Evolutionary conservation across 306 rosid genomes (phyloP).

Genomic region (Lagenaria siceraria): DNA sequence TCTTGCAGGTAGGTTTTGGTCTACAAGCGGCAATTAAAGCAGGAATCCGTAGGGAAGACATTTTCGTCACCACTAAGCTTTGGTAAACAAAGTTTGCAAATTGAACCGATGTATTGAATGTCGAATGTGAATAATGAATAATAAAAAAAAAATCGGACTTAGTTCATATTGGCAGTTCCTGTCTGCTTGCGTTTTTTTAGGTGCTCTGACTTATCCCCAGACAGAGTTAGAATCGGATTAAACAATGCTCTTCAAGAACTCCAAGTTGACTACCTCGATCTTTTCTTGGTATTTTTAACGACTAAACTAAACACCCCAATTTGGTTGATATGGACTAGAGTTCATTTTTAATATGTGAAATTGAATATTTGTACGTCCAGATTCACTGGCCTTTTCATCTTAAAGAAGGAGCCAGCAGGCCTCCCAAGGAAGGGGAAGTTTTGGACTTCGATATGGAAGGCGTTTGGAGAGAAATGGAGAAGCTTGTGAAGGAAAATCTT

Average conservation of each 20-base stretch:
- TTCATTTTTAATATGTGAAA: not conserved
- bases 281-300: constrained; percentile 36
- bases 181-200: constrained; percentile 13
- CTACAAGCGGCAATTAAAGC: constrained; percentile 44
- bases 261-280: constrained; percentile 53
- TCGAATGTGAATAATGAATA: not conserved
- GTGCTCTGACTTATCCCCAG: constrained; percentile 54
- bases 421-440: not conserved
- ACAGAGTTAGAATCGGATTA: constrained; percentile 47
- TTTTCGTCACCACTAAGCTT: constrained; percentile 41
- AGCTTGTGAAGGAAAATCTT: not conserved
- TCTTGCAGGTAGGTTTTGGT: constrained; percentile 34
- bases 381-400: not conserved
- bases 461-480: not conserved
- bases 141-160: not conserved
- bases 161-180: not conserved
- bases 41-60: constrained; percentile 42
- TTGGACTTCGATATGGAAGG: not conserved
- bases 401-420: not conserved
- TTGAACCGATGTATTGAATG: not conserved
- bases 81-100: constrained; percentile 22
- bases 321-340: constrained; percentile 9
- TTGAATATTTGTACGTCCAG: not conserved
- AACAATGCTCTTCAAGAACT: constrained; percentile 44
- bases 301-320: constrained; percentile 3